Percentiles rank a stretch among this genome's conserved stretches.
Conservation (phyloP, 768 basidiomycete genomes). For the Mycena chlorophos region DNA sequence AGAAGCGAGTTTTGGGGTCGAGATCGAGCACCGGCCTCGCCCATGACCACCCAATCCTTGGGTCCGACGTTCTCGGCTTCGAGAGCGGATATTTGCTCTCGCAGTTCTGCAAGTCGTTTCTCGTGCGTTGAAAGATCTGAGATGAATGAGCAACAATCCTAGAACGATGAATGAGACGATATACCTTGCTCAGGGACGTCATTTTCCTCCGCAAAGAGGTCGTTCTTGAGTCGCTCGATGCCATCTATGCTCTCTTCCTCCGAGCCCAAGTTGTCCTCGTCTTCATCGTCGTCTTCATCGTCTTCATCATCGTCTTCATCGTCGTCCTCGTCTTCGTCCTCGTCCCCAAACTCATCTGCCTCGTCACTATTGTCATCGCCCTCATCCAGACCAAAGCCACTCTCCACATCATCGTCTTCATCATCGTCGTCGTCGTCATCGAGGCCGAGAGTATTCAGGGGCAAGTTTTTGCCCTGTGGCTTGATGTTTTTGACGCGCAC, state of each 20-base stretch:
- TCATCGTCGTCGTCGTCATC: conserved; percentile 29
- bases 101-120: conserved; percentile 70
- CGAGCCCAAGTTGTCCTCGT: conserved; percentile 26
- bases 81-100: conserved; percentile 75
- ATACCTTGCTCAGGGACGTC: conserved; percentile 40
- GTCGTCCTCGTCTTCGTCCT: conserved; percentile 39
- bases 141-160: conserved; percentile 11
- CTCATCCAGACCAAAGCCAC: conserved; percentile 31
- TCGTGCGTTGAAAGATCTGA: conserved; percentile 76
- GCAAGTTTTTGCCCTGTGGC: conserved; percentile 64
- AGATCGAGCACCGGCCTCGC: conserved; percentile 79
- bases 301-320: conserved; percentile 30
- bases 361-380: conserved; percentile 39
- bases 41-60: conserved; percentile 92
- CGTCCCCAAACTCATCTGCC: conserved; percentile 37
- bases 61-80: conserved; percentile 85
- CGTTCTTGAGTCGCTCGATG: conserved; percentile 72
- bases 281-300: conserved; percentile 28
- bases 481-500: conserved; percentile 83
- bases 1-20: conserved; percentile 91
- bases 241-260: conserved; percentile 44
- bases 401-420: conserved; percentile 39
- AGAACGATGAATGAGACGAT: conserved; percentile 5
- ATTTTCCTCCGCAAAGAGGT: conserved; percentile 77
- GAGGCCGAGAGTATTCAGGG: conserved; percentile 43